These are phyloP conservation scores for Suhomyces sp. DNA, from an alignment of 805 yeast species.

Conservation along the genomic window DNA sequence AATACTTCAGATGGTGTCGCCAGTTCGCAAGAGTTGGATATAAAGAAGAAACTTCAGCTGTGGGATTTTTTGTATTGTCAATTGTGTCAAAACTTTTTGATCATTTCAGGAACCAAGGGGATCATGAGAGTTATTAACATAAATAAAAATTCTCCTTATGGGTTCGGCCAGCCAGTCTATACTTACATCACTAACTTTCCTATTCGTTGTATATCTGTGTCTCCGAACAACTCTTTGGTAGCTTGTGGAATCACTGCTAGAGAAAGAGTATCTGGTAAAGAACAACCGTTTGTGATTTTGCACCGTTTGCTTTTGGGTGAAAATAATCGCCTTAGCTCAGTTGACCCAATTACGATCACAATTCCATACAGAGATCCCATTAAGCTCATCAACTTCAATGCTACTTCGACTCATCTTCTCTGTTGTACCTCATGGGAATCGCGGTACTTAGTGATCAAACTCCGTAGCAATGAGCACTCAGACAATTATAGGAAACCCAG, in stretches of 20 bases:
- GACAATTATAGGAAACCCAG: slow-evolving; percentile 38
- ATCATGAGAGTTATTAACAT: slow-evolving; percentile 65
- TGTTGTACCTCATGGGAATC: slow-evolving; percentile 80
- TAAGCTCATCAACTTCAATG: slow-evolving; percentile 68
- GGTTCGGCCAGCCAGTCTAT: slow-evolving; percentile 62
- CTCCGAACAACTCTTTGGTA: slow-evolving; percentile 60
- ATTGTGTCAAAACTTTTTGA: slow-evolving; percentile 57
- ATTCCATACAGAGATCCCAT: slow-evolving; percentile 87
- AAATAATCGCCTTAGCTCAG: slow-evolving; percentile 17
- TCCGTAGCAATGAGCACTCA: slow-evolving; percentile 55
- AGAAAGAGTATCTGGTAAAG: slow-evolving; percentile 64
- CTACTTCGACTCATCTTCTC: slow-evolving; percentile 65
- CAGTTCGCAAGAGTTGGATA: slow-evolving; percentile 21
- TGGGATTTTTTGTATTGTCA: slow-evolving; percentile 66
- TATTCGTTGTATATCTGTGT: slow-evolving; percentile 72
- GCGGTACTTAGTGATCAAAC: slow-evolving; percentile 70
- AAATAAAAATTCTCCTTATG: slow-evolving; percentile 20
- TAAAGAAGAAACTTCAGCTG: slow-evolving; percentile 34
- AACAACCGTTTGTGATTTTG: slow-evolving; percentile 72
- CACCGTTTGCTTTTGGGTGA: slow-evolving; percentile 35
- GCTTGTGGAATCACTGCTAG: slow-evolving; percentile 84
- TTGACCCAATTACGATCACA: slow-evolving; percentile 68
- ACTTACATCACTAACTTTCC: slow-evolving; percentile 71
- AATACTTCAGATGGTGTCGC: slow-evolving; percentile 13
- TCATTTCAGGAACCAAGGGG: slow-evolving; percentile 74